phyloP scores from a whole-genome alignment of 208 protist species.

The Leishmania major region DNA sequence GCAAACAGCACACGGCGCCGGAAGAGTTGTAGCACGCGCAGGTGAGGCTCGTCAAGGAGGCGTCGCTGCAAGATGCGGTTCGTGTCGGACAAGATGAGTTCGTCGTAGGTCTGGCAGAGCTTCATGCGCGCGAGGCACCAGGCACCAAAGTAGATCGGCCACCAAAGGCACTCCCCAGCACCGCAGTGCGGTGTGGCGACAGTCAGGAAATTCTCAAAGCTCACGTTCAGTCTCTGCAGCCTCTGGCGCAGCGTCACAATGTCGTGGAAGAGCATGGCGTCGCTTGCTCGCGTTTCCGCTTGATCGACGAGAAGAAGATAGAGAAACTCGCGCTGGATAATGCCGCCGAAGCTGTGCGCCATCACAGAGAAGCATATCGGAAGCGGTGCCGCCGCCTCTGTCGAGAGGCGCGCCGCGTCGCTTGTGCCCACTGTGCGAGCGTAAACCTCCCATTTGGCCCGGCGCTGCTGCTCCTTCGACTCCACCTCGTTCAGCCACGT shows the following conservation, averaged over 20 bases:
- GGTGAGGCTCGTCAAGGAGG: slow-evolving; percentile 52
- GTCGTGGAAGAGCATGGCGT: slow-evolving; percentile 21
- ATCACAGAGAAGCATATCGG: slow-evolving; percentile 62
- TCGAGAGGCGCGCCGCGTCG: slow-evolving; percentile 13
- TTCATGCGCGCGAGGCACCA: slow-evolving; percentile 42
- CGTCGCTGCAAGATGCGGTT: slow-evolving; percentile 37
- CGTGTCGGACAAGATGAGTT: slow-evolving; percentile 56
- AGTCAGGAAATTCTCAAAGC: slow-evolving; percentile 66
- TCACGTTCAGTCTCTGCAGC: slow-evolving; percentile 33
- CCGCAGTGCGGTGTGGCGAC: slow-evolving; percentile 73
- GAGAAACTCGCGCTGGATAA: slow-evolving; percentile 69
- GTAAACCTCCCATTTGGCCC: slow-evolving; percentile 13
- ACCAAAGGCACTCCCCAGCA: slow-evolving; percentile 51
- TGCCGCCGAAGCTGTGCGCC: slow-evolving; percentile 73
- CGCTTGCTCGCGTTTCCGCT: slow-evolving; percentile 19
- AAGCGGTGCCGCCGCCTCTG: slow-evolving; percentile 10
- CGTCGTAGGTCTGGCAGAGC: slow-evolving; percentile 44
- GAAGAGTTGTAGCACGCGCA: slow-evolving; percentile 51
- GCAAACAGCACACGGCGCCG: slow-evolving; percentile 66
- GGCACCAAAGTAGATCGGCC: slow-evolving; percentile 50
- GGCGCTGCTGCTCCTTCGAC: slow-evolving; percentile 20
- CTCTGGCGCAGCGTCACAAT: slow-evolving; percentile 33
- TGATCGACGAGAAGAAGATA: slow-evolving; percentile 50
- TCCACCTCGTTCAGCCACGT: slow-evolving; percentile 49
- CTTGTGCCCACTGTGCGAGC: slow-evolving; percentile 6